Evolutionary conservation across 1,139 yeast species (phyloP).

Genomic region (Meyerozyma carpophila): DNA sequence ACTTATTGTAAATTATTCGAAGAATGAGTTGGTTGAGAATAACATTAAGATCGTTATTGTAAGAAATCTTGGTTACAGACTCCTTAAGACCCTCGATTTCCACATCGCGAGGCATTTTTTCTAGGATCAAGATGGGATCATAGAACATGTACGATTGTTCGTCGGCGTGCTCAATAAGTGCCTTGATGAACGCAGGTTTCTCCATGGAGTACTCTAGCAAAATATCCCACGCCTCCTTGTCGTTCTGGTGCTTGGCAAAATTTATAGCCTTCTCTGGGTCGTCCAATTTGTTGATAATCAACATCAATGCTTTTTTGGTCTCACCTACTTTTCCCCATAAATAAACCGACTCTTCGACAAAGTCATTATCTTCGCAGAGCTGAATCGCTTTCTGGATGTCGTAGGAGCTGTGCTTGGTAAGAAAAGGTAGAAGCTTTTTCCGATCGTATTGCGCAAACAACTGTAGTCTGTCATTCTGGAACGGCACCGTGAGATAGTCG

Average conservation of each 20-base stretch:
- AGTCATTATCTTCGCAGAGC: conserved; percentile 50
- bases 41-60: conserved; percentile 57
- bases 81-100: conserved; percentile 61
- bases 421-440: conserved; percentile 47
- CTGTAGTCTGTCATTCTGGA: conserved; percentile 62
- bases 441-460: conserved; percentile 62
- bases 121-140: conserved; percentile 64
- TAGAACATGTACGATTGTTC: conserved; percentile 45
- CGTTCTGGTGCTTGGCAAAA: conserved; percentile 72
- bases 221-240: conserved; percentile 73
- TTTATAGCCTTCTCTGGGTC: conserved; percentile 79
- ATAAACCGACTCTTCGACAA: conserved; percentile 70
- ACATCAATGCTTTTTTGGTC: conserved; percentile 63
- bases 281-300: conserved; percentile 70
- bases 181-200: conserved; percentile 69
- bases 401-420: conserved; percentile 50
- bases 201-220: conserved; percentile 66
- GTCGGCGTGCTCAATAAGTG: conserved; percentile 66
- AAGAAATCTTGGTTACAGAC: conserved; percentile 58
- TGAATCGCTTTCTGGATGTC: conserved; percentile 64
- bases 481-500: conserved; percentile 45
- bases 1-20: conserved; percentile 57
- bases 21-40: conserved; percentile 56
- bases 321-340: conserved; percentile 82
- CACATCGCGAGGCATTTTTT: conserved; percentile 57